Evolutionary conservation across 1,139 yeast genomes (phyloP).

Genomic region (Suhomyces bolitotheri): DNA sequence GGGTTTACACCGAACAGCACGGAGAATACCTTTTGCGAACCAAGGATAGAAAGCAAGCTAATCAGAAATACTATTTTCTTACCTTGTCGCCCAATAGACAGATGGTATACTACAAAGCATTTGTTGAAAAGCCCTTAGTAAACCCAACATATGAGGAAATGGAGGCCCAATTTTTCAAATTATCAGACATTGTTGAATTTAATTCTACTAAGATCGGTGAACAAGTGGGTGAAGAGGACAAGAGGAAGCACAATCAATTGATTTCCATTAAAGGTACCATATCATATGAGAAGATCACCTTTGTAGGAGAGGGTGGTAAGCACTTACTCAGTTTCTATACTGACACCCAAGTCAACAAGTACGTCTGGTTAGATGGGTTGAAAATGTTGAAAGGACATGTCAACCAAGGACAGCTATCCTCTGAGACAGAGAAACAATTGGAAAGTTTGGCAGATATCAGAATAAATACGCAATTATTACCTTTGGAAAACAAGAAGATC

Average conservation of each 20-base stretch:
- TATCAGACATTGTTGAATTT: slow-evolving; percentile 43
- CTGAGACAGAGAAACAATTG: slow-evolving; percentile 61
- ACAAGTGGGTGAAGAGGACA: slow-evolving; percentile 41
- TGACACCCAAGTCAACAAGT: slow-evolving; percentile 69
- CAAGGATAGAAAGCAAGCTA: slow-evolving; percentile 24
- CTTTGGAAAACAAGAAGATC: slow-evolving; percentile 39
- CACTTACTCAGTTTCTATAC: slow-evolving; percentile 59
- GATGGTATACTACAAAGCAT: slow-evolving; percentile 62
- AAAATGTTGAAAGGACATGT: slow-evolving; percentile 53
- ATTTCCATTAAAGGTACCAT: slow-evolving; percentile 56
- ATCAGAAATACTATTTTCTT: slow-evolving; percentile 52
- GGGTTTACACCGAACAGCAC: slow-evolving; percentile 77
- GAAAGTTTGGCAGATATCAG: slow-evolving; percentile 59
- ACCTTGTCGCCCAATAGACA: slow-evolving; percentile 73
- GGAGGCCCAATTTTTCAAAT: slow-evolving; percentile 34
- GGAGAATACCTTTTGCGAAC: slow-evolving; percentile 41
- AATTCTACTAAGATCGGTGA: slow-evolving; percentile 47
- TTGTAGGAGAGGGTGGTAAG: slow-evolving; percentile 44
- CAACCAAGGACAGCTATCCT: slow-evolving; percentile 45
- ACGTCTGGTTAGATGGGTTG: slow-evolving; percentile 80
- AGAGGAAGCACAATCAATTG: slow-evolving; percentile 37
- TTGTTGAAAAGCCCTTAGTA: slow-evolving; percentile 43
- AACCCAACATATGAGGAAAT: slow-evolving; percentile 61
- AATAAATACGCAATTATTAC: slow-evolving; percentile 64
- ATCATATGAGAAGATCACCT: slow-evolving; percentile 54